A percentile compares a stretch with the other conserved stretches of the same genome.
These are phyloP conservation scores for Fusarium albidum DNA, from an alignment of 2,329 filamentous ascomycete species.

Conservation along the genomic window DNA sequence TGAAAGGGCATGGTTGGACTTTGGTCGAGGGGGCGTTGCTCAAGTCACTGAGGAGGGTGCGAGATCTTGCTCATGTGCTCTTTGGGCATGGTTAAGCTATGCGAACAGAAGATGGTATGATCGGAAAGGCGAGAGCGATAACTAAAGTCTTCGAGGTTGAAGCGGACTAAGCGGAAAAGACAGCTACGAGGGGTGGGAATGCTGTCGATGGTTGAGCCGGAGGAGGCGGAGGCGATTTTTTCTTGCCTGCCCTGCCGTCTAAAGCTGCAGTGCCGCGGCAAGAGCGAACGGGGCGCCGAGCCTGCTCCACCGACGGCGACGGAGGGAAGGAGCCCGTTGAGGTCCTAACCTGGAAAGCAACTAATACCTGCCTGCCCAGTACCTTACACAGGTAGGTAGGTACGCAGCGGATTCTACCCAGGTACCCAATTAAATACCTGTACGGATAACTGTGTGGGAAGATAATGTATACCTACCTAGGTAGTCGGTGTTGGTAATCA, in stretches of 20 bases:
- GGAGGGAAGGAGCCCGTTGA: constrained; percentile 20
- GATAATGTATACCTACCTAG: too few relatives aligned
- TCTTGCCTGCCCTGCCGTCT: constrained; percentile 8
- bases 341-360: background rate
- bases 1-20: constrained; percentile 9
- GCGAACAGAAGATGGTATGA: background rate
- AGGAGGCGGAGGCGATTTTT: constrained; percentile 4
- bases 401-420: too few relatives aligned
- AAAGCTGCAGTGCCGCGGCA: constrained; percentile 30
- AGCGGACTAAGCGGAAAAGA: constrained; percentile 10
- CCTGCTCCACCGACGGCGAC: constrained; percentile 13
- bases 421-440: too few relatives aligned
- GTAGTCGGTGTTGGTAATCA: too few relatives aligned
- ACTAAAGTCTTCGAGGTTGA: constrained; percentile 2
- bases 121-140: background rate
- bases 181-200: constrained; percentile 4
- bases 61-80: background rate
- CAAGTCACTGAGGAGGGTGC: background rate
- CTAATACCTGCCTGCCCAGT: constrained; percentile 20
- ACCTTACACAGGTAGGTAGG: background rate
- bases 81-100: background rate
- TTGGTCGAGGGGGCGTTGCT: constrained; percentile 18
- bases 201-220: background rate
- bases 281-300: constrained; percentile 27
- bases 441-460: too few relatives aligned